Percentiles rank a stretch among this genome's conserved stretches.
phyloP scores from a whole-genome alignment of 164 flowering plant species.

The Euptelea pleiosperma region DNA sequence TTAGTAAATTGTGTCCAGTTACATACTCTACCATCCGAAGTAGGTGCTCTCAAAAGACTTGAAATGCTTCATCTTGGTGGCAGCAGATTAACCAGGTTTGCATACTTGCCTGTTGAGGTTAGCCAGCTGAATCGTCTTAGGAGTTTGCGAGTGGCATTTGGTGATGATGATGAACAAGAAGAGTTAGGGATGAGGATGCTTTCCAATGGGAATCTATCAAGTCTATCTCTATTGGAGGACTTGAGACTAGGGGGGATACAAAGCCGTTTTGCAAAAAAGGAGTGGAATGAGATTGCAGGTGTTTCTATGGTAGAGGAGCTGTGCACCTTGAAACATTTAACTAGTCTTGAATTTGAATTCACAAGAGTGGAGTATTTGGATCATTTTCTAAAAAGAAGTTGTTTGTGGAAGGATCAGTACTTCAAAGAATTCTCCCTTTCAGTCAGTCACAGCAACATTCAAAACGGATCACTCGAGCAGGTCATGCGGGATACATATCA shows the following conservation, averaged over 20 bases:
- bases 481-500: background rate
- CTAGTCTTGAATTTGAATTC: constrained; percentile 6
- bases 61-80: constrained; percentile 2
- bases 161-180: too few relatives aligned
- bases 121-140: too few relatives aligned
- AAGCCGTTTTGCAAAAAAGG: background rate
- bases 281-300: constrained; percentile 7
- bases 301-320: constrained; percentile 12
- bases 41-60: constrained; percentile 9
- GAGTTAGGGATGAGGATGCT: too few relatives aligned
- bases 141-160: too few relatives aligned
- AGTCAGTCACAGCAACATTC: background rate
- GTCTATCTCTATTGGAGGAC: too few relatives aligned
- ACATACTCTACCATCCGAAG: background rate
- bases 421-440: background rate
- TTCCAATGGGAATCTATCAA: too few relatives aligned
- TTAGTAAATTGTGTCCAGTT: constrained; percentile 1
- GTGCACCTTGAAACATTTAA: constrained; percentile 12
- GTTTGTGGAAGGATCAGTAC: too few relatives aligned
- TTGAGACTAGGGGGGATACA: too few relatives aligned
- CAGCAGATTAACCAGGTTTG: constrained; percentile 3
- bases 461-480: background rate
- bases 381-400: too few relatives aligned
- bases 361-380: constrained; percentile 7
- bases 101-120: too few relatives aligned